These are phyloP conservation scores for Ogataea glucozyma DNA, from an alignment of 805 yeast species.

Conservation along the genomic window DNA sequence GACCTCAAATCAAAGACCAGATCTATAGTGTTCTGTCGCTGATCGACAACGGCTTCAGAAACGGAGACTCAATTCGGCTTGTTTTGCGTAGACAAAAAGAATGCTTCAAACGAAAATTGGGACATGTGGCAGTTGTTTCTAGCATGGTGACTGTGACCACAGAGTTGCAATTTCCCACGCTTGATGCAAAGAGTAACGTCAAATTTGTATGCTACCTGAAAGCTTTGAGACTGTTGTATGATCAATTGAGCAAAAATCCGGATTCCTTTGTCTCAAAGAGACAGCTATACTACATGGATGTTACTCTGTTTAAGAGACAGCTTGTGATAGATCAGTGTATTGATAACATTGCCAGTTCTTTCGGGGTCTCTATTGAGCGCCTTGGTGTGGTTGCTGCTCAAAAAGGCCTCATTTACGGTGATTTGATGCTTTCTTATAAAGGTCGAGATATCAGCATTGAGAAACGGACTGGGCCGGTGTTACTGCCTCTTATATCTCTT, in stretches of 20 bases:
- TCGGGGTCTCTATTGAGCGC: slow-evolving; percentile 39
- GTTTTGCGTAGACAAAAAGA: slow-evolving; percentile 15
- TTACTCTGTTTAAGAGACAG: slow-evolving; percentile 50
- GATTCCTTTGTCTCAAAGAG: slow-evolving; percentile 43
- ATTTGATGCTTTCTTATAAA: slow-evolving; percentile 28
- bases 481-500: slow-evolving; percentile 44
- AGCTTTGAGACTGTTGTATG: slow-evolving; percentile 22
- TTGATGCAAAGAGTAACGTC: slow-evolving; percentile 15
- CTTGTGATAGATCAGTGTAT: slow-evolving; percentile 40
- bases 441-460: slow-evolving; percentile 14
- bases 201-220: slow-evolving; percentile 28
- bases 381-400: slow-evolving; percentile 54
- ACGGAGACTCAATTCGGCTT: slow-evolving; percentile 27
- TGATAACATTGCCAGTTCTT: slow-evolving; percentile 38
- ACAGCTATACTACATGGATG: slow-evolving; percentile 61
- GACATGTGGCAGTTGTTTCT: slow-evolving; percentile 3
- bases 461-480: slow-evolving; percentile 18
- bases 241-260: slow-evolving; percentile 11
- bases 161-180: slow-evolving; percentile 24
- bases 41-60: slow-evolving; percentile 31
- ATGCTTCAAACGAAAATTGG: slow-evolving; percentile 8
- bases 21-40: slow-evolving; percentile 19
- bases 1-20: slow-evolving; percentile 17
- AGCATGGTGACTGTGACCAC: slow-evolving; percentile 9
- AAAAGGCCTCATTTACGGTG: slow-evolving; percentile 55